Conservation (phyloP, 192 early-diverging fungal species). For the Geranomyces variabilis region DNA sequence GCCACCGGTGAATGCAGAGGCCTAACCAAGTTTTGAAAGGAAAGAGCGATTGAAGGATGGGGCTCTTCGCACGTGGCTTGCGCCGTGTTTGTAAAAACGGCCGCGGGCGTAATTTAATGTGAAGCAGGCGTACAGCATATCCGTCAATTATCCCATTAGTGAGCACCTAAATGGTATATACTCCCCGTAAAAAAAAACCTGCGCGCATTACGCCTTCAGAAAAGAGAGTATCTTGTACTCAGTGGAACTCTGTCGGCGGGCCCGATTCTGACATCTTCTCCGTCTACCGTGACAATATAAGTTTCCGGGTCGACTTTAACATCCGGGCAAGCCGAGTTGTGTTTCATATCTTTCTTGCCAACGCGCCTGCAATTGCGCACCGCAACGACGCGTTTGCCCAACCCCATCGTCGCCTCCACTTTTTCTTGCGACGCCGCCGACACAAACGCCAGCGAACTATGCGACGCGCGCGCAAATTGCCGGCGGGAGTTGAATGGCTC, state of each 20-base stretch:
- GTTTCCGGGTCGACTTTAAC: slow-evolving; percentile 91
- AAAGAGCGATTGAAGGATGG: too few relatives aligned
- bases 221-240: slow-evolving; percentile 5
- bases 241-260: slow-evolving; percentile 49
- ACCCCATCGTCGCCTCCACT: slow-evolving; percentile 40
- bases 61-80: too few relatives aligned
- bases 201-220: slow-evolving; percentile 20
- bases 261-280: slow-evolving; percentile 64
- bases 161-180: too few relatives aligned
- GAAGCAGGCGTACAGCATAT: too few relatives aligned
- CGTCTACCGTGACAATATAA: slow-evolving; percentile 84
- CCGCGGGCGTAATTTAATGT: too few relatives aligned
- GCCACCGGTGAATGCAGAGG: too few relatives aligned
- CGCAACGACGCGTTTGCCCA: slow-evolving; percentile 63
- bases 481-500: slow-evolving; percentile 85
- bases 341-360: slow-evolving; percentile 84
- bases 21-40: too few relatives aligned
- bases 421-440: slow-evolving; percentile 72
- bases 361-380: slow-evolving; percentile 79
- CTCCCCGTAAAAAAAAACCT: too few relatives aligned
- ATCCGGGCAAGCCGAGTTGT: slow-evolving; percentile 76
- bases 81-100: too few relatives aligned
- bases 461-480: slow-evolving; percentile 70
- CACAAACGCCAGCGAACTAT: slow-evolving; percentile 79
- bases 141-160: too few relatives aligned